These are phyloP conservation scores for Calendula officinalis DNA, from an alignment of 129 eudicot genomes.

Conservation along the genomic window DNA sequence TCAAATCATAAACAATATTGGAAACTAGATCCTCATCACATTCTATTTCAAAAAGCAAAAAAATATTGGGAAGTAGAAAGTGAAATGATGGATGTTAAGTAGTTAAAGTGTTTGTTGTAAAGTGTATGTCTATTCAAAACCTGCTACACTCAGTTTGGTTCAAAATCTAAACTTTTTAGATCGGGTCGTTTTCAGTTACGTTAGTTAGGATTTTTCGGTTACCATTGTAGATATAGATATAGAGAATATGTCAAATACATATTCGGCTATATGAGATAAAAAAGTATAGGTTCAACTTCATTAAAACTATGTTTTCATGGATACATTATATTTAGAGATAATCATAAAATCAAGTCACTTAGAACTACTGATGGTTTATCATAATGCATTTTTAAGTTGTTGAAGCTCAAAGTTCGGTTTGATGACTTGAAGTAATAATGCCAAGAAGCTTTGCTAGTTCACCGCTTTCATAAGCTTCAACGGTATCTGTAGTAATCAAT, in stretches of 20 bases:
- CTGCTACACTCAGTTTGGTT: background rate
- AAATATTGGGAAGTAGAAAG: background rate
- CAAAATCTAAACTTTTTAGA: too few relatives aligned
- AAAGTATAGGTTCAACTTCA: background rate
- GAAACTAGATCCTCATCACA: slow-evolving; percentile 9
- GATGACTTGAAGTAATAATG: slow-evolving; percentile 26
- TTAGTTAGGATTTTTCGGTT: too few relatives aligned
- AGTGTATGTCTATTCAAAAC: background rate
- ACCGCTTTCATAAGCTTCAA: slow-evolving; percentile 83
- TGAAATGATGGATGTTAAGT: background rate
- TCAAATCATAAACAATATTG: slow-evolving; percentile 4
- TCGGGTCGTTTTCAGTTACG: too few relatives aligned
- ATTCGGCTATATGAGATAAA: background rate
- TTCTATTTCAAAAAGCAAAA: background rate
- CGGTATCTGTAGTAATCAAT: slow-evolving; percentile 52
- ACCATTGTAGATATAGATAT: background rate
- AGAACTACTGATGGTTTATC: background rate
- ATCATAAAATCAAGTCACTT: background rate
- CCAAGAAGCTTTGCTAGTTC: slow-evolving; percentile 79
- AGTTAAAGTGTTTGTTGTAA: slow-evolving; percentile 5
- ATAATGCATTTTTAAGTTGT: slow-evolving; percentile 9
- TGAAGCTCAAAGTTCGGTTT: slow-evolving; percentile 34
- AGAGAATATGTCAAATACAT: background rate
- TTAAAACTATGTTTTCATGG: background rate
- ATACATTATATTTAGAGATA: slow-evolving; percentile 10